A percentile compares a stretch with the other conserved stretches of the same genome.
phyloP scores from a whole-genome alignment of 2,329 filamentous ascomycete species.

The Colletotrichum camelliae region DNA sequence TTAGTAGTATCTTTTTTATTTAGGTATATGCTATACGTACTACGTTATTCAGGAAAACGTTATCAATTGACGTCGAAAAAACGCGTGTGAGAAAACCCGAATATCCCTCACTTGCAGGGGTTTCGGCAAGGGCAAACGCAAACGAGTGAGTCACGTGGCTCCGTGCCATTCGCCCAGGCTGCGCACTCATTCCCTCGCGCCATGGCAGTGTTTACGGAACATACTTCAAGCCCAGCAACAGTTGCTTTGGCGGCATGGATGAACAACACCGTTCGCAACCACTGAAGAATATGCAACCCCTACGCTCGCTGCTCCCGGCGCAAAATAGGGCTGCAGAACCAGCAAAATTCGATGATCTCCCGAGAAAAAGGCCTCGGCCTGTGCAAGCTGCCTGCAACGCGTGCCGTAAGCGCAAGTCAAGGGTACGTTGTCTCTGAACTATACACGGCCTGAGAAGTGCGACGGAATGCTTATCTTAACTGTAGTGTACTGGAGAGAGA shows the following conservation, averaged over 20 bases:
- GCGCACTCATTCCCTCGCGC: background rate
- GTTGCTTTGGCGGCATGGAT: fast-evolving
- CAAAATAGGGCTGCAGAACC: fast-evolving
- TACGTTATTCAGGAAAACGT: no score
- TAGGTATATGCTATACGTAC: no score
- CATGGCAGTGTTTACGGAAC: background rate
- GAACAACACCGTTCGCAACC: background rate
- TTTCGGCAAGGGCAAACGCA: no score
- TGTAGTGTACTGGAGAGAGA: background rate
- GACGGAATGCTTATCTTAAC: fast-evolving
- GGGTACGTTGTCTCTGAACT: background rate
- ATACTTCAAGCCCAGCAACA: background rate
- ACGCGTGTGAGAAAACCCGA: no score
- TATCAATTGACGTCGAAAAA: no score
- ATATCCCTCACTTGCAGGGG: no score
- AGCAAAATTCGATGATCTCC: background rate
- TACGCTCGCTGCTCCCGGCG: background rate
- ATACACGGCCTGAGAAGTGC: background rate
- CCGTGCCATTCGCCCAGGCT: background rate
- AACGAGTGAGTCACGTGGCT: background rate
- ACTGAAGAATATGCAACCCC: fast-evolving
- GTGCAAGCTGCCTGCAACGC: background rate
- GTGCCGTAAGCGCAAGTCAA: background rate
- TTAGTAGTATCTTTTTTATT: no score
- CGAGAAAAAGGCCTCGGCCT: background rate